These are phyloP conservation scores for Daldinia bambusicola DNA, from an alignment of 495 filamentous ascomycete genomes.

Conservation along the genomic window DNA sequence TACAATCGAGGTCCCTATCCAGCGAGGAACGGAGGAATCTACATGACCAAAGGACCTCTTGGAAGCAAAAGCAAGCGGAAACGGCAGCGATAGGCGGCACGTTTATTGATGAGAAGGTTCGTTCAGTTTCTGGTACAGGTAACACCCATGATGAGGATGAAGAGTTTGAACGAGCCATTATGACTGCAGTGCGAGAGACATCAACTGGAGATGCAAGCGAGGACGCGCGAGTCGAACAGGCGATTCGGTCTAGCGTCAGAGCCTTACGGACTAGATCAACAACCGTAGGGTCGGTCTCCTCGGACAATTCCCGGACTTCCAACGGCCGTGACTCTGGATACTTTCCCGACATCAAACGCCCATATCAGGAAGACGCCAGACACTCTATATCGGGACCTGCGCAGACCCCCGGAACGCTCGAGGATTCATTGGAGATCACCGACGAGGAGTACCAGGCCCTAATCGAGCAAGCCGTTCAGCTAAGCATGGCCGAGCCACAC, in stretches of 20 bases:
- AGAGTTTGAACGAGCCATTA: slow-evolving; percentile 76
- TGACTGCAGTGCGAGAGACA: slow-evolving; percentile 71
- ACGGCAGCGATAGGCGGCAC: slow-evolving; percentile 42
- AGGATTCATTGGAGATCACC: slow-evolving; percentile 50
- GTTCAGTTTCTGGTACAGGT: slow-evolving; percentile 15
- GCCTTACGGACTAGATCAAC: slow-evolving; percentile 61
- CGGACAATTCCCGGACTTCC: slow-evolving; percentile 17
- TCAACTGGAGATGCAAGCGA: slow-evolving; percentile 73
- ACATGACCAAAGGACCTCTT: slow-evolving; percentile 57
- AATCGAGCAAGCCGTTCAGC: slow-evolving; percentile 67
- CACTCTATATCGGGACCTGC: slow-evolving; percentile 36
- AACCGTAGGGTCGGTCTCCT: slow-evolving; percentile 40
- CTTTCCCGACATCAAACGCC: background rate
- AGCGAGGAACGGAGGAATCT: slow-evolving; percentile 60
- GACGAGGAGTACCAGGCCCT: slow-evolving; percentile 65
- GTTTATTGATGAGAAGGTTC: slow-evolving; percentile 46
- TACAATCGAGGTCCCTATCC: slow-evolving; percentile 52
- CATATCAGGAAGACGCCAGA: slow-evolving; percentile 32
- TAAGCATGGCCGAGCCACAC: slow-evolving; percentile 62
- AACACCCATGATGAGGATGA: slow-evolving; percentile 49
- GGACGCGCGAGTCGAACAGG: slow-evolving; percentile 72
- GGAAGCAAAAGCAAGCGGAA: slow-evolving; percentile 46
- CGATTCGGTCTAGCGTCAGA: slow-evolving; percentile 72
- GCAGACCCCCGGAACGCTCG: slow-evolving; percentile 38
- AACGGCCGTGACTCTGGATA: slow-evolving; percentile 28